A percentile compares a stretch with the other conserved stretches of the same genome.
phyloP scores from a whole-genome alignment of 345 rosid genomes.

The Dipteronia sinensis region DNA sequence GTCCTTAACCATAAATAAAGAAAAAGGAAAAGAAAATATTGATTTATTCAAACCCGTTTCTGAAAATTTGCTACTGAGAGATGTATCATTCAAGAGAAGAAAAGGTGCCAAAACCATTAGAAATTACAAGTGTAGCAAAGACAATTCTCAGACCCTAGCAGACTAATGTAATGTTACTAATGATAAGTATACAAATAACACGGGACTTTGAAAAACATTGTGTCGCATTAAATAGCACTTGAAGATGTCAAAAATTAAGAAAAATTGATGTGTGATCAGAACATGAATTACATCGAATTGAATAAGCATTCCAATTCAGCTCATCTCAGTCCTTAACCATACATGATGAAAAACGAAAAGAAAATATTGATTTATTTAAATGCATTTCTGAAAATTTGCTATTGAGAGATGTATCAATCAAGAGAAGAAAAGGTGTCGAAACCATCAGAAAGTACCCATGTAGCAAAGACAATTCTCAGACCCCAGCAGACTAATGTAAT shows the following conservation, averaged over 20 bases:
- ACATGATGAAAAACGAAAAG: not conserved
- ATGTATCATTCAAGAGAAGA: not conserved
- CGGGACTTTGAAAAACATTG: not conserved
- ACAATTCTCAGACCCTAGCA: not conserved
- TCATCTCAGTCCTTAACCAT: not conserved
- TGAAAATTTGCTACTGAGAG: not conserved
- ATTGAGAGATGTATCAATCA: not conserved
- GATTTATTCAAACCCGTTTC: not conserved
- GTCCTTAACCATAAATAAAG: not conserved
- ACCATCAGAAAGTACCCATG: not conserved
- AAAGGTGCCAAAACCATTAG: too few relatives aligned
- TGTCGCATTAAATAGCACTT: not conserved
- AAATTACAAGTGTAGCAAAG: not conserved
- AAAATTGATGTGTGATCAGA: too few relatives aligned
- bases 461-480: not conserved
- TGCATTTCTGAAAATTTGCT: not conserved
- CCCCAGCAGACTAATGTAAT: not conserved
- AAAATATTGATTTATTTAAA: not conserved
- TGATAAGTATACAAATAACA: not conserved
- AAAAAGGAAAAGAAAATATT: not conserved
- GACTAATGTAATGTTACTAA: not conserved
- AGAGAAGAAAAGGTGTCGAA: too few relatives aligned
- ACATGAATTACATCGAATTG: not conserved
- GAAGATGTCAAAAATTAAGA: too few relatives aligned
- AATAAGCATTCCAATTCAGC: constrained; percentile 16